A percentile compares a stretch with the other conserved stretches of the same genome.
phyloP scores from a whole-genome alignment of 371 early-diverging fungal species.

The Conidiobolus coronatus region DNA sequence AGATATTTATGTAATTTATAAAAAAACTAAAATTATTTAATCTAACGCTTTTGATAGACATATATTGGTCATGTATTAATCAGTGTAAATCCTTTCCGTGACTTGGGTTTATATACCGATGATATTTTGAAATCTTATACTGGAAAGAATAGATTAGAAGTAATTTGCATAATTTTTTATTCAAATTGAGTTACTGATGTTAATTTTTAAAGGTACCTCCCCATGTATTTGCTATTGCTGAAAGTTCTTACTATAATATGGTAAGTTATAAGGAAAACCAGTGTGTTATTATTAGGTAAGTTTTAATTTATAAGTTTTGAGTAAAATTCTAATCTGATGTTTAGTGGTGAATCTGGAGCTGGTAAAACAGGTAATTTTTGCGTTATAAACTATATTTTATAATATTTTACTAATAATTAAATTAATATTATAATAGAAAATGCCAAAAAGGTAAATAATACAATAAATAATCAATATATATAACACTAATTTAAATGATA shows the following conservation, averaged over 20 bases:
- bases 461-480: neutral
- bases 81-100: slow-evolving; percentile 71
- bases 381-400: too few relatives aligned
- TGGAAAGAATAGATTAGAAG: slow-evolving; percentile 67
- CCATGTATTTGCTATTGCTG: slow-evolving; percentile 74
- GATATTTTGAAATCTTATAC: slow-evolving; percentile 41
- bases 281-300: slow-evolving; percentile 78
- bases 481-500: slow-evolving; percentile 6
- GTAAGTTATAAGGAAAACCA: slow-evolving; percentile 92
- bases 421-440: too few relatives aligned
- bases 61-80: slow-evolving; percentile 76
- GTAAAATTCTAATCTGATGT: slow-evolving; percentile 2
- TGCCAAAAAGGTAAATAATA: slow-evolving; percentile 34
- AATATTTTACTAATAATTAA: too few relatives aligned
- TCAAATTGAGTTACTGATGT: neutral
- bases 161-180: slow-evolving; percentile 11
- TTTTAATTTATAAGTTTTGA: neutral
- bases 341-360: slow-evolving; percentile 66
- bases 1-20: slow-evolving; percentile 48
- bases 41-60: slow-evolving; percentile 34
- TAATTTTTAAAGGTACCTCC: slow-evolving; percentile 39
- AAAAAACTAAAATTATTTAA: neutral
- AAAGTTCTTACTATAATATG: slow-evolving; percentile 75
- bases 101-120: slow-evolving; percentile 61
- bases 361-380: slow-evolving; percentile 63